A percentile compares a stretch with the other conserved stretches of the same genome.
These are phyloP conservation scores for Rhizopogon vulgaris DNA, from an alignment of 768 basidiomycete genomes.

Conservation along the genomic window DNA sequence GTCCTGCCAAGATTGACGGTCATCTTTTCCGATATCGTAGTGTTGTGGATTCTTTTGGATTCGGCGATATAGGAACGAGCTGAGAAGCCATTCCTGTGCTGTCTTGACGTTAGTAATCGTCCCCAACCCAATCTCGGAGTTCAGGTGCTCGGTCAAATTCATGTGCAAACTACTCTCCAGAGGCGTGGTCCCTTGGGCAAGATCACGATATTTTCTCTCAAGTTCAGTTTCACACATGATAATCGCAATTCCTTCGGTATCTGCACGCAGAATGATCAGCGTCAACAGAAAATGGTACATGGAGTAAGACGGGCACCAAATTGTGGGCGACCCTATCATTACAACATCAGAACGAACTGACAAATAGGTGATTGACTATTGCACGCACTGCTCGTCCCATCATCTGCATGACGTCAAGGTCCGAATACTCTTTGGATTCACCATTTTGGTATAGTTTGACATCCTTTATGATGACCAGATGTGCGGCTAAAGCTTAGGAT, in stretches of 20 bases:
- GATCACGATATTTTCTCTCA: slow-evolving; percentile 63
- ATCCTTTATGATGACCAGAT: slow-evolving; percentile 90
- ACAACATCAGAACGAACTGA: not conserved
- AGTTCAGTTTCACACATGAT: slow-evolving; percentile 75
- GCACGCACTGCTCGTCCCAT: slow-evolving; percentile 79
- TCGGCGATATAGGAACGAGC: slow-evolving; percentile 82
- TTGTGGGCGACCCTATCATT: slow-evolving; percentile 74
- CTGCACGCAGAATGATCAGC: slow-evolving; percentile 30
- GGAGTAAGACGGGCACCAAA: slow-evolving; percentile 48
- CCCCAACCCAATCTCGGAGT: slow-evolving; percentile 85
- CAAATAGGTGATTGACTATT: not conserved
- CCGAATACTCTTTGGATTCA: slow-evolving; percentile 74
- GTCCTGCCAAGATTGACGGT: slow-evolving; percentile 60
- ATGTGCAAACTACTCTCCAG: slow-evolving; percentile 83
- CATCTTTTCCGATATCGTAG: slow-evolving; percentile 60
- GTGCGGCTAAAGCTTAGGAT: slow-evolving; percentile 54
- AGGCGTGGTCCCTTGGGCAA: slow-evolving; percentile 65
- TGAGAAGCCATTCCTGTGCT: slow-evolving; percentile 79
- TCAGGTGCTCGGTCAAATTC: slow-evolving; percentile 86
- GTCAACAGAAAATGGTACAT: not conserved
- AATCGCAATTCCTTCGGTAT: slow-evolving; percentile 77
- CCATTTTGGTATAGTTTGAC: slow-evolving; percentile 75
- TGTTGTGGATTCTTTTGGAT: slow-evolving; percentile 77
- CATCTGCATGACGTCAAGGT: slow-evolving; percentile 95
- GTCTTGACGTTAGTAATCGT: slow-evolving; percentile 67